A percentile compares a stretch with the other conserved stretches of the same genome.
Evolutionary conservation across 768 basidiomycete species (phyloP).

Genomic region (Candolleomyces efflorescens): DNA sequence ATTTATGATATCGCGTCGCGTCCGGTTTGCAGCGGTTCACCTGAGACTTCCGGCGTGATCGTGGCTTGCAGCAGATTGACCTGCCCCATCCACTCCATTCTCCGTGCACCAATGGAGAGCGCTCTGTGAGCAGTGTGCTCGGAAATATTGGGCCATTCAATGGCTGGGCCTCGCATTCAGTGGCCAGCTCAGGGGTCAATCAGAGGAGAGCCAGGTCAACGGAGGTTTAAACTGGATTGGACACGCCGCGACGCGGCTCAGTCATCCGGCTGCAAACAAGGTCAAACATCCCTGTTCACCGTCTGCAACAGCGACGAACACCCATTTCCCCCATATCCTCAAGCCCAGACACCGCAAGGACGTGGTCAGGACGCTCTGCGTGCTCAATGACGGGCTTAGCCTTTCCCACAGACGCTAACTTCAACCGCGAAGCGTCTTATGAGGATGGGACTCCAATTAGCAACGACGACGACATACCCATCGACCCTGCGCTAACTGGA

Average conservation of each 20-base stretch:
- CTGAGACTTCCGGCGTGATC: no score
- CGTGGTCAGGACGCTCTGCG: constrained; percentile 11
- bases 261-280: constrained; percentile 25
- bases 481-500: constrained; percentile 70
- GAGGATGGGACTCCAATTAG: constrained; percentile 57
- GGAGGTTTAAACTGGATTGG: neutral
- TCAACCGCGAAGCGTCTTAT: constrained; percentile 53
- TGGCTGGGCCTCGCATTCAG: no score
- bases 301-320: constrained; percentile 37
- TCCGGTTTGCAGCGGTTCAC: no score
- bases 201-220: neutral
- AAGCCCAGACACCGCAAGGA: constrained; percentile 11
- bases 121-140: no score
- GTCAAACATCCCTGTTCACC: constrained; percentile 37
- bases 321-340: constrained; percentile 11
- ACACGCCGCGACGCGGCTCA: neutral
- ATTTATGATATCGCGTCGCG: no score
- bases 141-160: no score
- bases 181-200: no score
- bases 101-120: no score
- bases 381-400: constrained; percentile 57
- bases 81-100: no score
- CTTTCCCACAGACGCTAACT: constrained; percentile 45
- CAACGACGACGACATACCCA: constrained; percentile 65
- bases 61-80: no score